phyloP scores from a whole-genome alignment of 208 protist species.

The Kentomonas sorsogonicus region DNA sequence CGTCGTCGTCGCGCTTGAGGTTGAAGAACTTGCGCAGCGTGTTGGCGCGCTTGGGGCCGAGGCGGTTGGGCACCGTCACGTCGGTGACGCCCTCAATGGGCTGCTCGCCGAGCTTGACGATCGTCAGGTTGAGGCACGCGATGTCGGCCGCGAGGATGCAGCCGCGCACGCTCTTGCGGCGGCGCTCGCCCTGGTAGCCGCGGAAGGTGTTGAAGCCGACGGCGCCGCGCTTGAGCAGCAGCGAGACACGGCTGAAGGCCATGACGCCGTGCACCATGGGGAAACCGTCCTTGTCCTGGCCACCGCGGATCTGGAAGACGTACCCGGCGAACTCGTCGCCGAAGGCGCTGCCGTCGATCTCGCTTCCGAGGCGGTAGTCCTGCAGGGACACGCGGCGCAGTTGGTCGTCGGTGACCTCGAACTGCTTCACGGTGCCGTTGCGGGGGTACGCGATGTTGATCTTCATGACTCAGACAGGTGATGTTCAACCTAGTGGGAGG shows the following conservation, averaged over 20 bases:
- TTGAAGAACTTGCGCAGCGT: constrained; percentile 99
- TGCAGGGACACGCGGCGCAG: constrained; percentile 77
- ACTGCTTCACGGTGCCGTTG: constrained; percentile 88
- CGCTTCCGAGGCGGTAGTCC: constrained; percentile 85
- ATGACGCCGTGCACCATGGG: constrained; percentile 99
- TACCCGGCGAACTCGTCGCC: constrained; percentile 92
- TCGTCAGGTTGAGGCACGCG: constrained; percentile 95
- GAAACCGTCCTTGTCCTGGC: constrained; percentile 99
- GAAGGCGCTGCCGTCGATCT: constrained; percentile 75
- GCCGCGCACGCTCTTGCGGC: constrained; percentile 98
- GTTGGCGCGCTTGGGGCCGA: constrained; percentile 99
- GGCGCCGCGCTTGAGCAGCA: constrained; percentile 95
- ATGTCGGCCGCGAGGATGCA: constrained; percentile 98
- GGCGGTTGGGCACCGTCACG: constrained; percentile 88
- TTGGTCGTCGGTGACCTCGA: constrained; percentile 78
- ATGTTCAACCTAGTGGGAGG: not conserved
- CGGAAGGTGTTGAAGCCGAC: constrained; percentile 89
- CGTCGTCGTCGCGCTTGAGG: constrained; percentile 95
- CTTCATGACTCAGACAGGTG: constrained; percentile 52
- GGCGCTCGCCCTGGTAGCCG: constrained; percentile 95
- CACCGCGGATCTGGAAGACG: constrained; percentile 98
- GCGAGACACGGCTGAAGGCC: constrained; percentile 93
- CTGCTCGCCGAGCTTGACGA: constrained; percentile 95
- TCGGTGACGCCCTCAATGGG: constrained; percentile 98
- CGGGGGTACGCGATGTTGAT: constrained; percentile 87